These are phyloP conservation scores for Areca catechu DNA, from an alignment of 176 grass and related monocot species.

Conservation along the genomic window DNA sequence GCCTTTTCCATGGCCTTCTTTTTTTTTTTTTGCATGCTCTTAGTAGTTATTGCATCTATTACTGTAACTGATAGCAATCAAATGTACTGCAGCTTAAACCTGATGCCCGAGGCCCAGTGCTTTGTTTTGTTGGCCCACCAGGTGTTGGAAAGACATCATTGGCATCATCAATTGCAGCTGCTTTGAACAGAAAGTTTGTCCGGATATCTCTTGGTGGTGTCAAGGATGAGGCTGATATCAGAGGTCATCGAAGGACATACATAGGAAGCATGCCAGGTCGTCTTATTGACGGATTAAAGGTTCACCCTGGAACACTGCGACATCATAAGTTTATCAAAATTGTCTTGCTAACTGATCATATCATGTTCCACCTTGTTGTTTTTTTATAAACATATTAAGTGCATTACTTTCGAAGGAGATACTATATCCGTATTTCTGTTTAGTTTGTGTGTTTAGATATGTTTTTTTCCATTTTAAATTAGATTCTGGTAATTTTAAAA, in stretches of 20 bases:
- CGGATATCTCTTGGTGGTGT: conserved; percentile 96
- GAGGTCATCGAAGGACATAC: conserved; percentile 95
- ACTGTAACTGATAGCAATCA: conserved; percentile 10
- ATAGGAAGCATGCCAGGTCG: conserved; percentile 98
- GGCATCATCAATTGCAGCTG: conserved; percentile 90
- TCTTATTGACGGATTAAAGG: conserved; percentile 97
- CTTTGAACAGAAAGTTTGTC: conserved; percentile 83
- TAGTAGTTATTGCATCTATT: conserved; percentile 15
- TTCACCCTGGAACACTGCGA: conserved; percentile 11
- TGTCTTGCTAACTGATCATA: too few relatives aligned
- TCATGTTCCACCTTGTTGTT: too few relatives aligned
- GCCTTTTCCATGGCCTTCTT: neutral
- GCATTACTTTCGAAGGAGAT: too few relatives aligned
- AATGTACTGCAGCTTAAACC: conserved; percentile 78
- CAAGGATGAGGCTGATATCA: conserved; percentile 98
- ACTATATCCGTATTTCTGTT: too few relatives aligned
- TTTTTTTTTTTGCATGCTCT: conserved; percentile 17
- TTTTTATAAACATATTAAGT: too few relatives aligned
- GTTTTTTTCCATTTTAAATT: too few relatives aligned
- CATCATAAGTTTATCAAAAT: too few relatives aligned
- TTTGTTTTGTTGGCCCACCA: conserved; percentile 96
- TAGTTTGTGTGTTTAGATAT: too few relatives aligned
- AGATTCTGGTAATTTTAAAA: too few relatives aligned
- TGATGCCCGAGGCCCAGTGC: conserved; percentile 86
- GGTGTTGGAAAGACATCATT: conserved; percentile 99